phyloP scores from a whole-genome alignment of 345 rosid species.

The Salix koriyanagi region DNA sequence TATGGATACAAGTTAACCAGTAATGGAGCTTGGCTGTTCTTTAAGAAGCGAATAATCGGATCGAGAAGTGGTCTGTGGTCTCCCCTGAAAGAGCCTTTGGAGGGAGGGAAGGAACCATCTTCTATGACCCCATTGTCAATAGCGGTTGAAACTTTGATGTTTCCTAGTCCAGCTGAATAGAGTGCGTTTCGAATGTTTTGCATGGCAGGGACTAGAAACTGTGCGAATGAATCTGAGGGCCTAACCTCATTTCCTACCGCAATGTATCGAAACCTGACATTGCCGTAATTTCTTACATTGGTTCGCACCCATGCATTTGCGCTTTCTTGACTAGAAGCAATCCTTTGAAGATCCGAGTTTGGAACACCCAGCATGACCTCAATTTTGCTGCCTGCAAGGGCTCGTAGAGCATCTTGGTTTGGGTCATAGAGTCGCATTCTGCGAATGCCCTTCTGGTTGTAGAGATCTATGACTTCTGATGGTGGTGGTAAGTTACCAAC shows the following conservation, averaged over 20 bases:
- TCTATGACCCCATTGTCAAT: conserved; percentile 17
- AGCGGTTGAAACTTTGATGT: conserved; percentile 48
- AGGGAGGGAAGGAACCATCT: conserved; percentile 35
- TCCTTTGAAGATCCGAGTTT: conserved; percentile 19
- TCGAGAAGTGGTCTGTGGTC: conserved; percentile 22
- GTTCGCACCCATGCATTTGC: conserved; percentile 41
- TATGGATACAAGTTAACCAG: conserved; percentile 40
- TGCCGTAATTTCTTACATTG: conserved; percentile 24
- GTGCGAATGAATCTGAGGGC: conserved; percentile 19
- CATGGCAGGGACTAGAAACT: conserved; percentile 37
- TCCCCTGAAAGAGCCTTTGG: conserved; percentile 28
- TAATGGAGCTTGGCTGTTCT: conserved; percentile 30
- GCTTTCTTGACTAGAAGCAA: conserved; percentile 35
- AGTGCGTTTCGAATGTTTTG: conserved; percentile 28
- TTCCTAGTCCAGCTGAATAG: conserved; percentile 27
- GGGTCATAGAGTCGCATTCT: conserved; percentile 52
- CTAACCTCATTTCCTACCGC: conserved; percentile 45
- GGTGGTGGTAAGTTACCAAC: conserved; percentile 46
- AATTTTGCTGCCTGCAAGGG: conserved; percentile 35
- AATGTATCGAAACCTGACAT: conserved; percentile 17
- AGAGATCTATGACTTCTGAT: conserved; percentile 45
- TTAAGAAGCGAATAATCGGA: conserved; percentile 33
- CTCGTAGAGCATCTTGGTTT: conserved; percentile 22
- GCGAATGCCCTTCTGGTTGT: conserved; percentile 35
- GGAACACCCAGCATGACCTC: conserved; percentile 40